Evolutionary conservation across 2,329 filamentous ascomycete species (phyloP).

Genomic region (Fusarium sp.): DNA sequence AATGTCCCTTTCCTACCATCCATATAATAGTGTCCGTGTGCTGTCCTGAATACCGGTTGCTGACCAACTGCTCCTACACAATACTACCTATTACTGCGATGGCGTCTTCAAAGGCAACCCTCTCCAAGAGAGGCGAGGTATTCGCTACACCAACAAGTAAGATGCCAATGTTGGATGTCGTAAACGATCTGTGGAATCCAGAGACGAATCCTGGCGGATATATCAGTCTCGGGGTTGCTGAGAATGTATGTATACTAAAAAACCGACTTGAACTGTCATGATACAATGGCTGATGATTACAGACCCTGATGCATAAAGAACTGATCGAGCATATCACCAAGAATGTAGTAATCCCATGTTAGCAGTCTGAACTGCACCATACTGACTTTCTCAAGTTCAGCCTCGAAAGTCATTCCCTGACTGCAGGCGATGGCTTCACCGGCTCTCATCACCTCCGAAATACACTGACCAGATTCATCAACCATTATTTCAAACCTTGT

Average conservation of each 20-base stretch:
- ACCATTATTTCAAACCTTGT: not conserved
- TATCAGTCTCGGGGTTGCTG: not conserved
- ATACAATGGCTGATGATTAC: accelerated
- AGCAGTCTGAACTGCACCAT: accelerated
- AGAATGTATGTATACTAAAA: not conserved
- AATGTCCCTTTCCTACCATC: too few species aligned
- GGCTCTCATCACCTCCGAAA: not conserved
- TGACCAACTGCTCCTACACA: too few species aligned
- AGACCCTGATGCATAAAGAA: slow-evolving; percentile 8
- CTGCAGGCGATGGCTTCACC: not conserved
- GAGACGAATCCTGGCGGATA: not conserved
- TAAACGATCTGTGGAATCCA: not conserved
- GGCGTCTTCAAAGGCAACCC: accelerated
- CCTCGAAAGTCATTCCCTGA: not conserved
- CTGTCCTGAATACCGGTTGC: too few species aligned
- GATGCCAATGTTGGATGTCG: not conserved
- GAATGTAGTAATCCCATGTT: accelerated
- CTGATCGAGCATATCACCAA: not conserved
- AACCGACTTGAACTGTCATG: accelerated
- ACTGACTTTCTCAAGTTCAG: not conserved
- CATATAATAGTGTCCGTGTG: too few species aligned
- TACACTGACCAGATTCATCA: not conserved
- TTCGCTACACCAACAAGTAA: not conserved
- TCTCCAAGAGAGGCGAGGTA: not conserved
- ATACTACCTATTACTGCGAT: not conserved